Evolutionary conservation across 2,329 filamentous ascomycete genomes (phyloP), one percentile per base, ranked within the genome.

Genomic region (Aspergillus viridinutans): DNA sequence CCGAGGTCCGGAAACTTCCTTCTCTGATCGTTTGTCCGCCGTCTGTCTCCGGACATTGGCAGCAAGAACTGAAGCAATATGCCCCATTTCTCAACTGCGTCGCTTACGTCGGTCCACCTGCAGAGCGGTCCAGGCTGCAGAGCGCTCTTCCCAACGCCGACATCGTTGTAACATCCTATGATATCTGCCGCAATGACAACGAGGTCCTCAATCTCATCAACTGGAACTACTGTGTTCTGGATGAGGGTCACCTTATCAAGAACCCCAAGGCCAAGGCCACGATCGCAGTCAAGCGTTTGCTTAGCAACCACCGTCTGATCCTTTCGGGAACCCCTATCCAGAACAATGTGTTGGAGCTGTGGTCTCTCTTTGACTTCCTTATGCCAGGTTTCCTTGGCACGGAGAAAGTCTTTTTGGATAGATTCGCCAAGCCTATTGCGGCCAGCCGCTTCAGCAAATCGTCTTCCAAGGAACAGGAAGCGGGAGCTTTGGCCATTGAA

Each of bases 181-280:
- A 99, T 72, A 94, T 99, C 51, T 97, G 93, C 71, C 87, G 95
- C 53, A 99, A 99, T 64, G 94, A 99, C 69, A 85, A 88, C n/a
- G 92, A 97, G 8, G 74, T 93, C 4, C 83, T 99, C 35, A 84
- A 85, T 49, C 85, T 90, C 54, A 85, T 94, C 69, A 94, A 84
- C 64, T 99, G 93, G 92, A 99, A 99, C 72, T 99, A 99, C 71
- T 90, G 94, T 56, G 92, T 99, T 3, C 84, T 99, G 7, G 94
- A 99, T 69, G 94, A 99, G 77, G 94, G 95, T 1, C 94, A 99
- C 77, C 78, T 99, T 61, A 99, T 99, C 81, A 99, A 99, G 81
- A 99, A 99, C 72, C 92, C 94, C 3, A 95, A 94, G 72, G 92
- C 95, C 1, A 99, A 99, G 78, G 94, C 95, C 59, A 95, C 90